A percentile compares a stretch with the other conserved stretches of the same genome.
These are phyloP conservation scores for Candida chauliodis DNA, from an alignment of 805 yeast genomes.

Conservation along the genomic window DNA sequence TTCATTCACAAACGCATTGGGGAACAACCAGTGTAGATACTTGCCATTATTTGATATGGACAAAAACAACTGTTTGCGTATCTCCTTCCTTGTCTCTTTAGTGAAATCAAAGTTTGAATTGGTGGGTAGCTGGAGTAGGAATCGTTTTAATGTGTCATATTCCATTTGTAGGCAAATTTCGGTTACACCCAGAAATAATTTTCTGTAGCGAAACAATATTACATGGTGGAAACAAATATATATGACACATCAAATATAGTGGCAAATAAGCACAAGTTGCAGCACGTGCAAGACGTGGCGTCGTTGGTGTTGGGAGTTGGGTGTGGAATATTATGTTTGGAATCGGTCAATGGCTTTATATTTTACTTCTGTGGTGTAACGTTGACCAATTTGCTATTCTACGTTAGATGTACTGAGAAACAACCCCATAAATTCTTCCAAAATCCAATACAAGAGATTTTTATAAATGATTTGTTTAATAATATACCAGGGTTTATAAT, in stretches of 20 bases:
- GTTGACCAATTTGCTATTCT: constrained; percentile 27
- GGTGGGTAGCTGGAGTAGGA: constrained; percentile 32
- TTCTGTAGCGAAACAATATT: neutral
- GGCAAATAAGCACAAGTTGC: constrained; percentile 24
- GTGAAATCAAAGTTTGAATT: constrained; percentile 24
- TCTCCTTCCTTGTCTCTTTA: constrained; percentile 19
- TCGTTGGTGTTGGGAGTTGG: constrained; percentile 37
- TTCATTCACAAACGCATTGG: constrained; percentile 17
- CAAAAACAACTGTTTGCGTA: constrained; percentile 28
- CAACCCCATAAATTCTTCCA: constrained; percentile 22
- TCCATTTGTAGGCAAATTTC: constrained; percentile 7
- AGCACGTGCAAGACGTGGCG: constrained; percentile 35
- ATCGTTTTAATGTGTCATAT: constrained; percentile 19
- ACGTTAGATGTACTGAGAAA: constrained; percentile 29
- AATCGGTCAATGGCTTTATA: constrained; percentile 31
- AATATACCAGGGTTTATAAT: constrained; percentile 39
- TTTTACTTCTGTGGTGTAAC: constrained; percentile 33
- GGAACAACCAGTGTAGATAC: constrained; percentile 34
- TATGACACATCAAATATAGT: constrained; percentile 27
- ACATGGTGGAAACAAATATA: constrained; percentile 11
- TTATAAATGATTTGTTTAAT: constrained; percentile 27
- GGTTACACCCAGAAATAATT: too few species aligned
- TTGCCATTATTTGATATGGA: constrained; percentile 31
- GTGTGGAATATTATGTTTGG: constrained; percentile 38
- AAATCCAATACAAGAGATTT: constrained; percentile 30